These are phyloP conservation scores for Hydrangea macrophylla DNA, from an alignment of 148 eudicot species.

Conservation along the genomic window DNA sequence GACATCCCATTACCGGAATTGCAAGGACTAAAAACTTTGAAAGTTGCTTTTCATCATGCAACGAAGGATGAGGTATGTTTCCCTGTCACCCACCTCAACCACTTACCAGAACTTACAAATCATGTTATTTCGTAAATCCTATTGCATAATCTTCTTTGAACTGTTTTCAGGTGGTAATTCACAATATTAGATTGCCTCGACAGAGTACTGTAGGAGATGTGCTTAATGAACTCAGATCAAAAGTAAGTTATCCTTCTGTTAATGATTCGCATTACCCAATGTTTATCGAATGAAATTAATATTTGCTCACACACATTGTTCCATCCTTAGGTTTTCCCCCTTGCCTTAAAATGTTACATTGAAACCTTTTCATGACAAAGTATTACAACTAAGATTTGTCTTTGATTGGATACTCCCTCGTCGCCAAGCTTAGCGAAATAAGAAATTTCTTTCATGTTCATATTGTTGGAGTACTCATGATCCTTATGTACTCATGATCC, in stretches of 20 bases:
- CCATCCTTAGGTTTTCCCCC: not conserved
- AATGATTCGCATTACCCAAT: not conserved
- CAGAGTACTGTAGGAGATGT: slow-evolving; percentile 79
- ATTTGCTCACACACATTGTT: not conserved
- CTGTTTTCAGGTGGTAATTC: slow-evolving; percentile 56
- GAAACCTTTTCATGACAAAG: not conserved
- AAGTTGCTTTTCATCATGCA: slow-evolving; percentile 72
- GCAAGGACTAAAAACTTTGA: slow-evolving; percentile 68
- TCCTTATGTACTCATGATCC: not conserved
- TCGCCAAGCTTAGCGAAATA: no score
- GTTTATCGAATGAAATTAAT: not conserved
- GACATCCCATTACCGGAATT: slow-evolving; percentile 93
- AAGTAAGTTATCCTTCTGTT: slow-evolving; percentile 34
- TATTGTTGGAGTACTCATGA: not conserved
- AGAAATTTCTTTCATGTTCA: not conserved
- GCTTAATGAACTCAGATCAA: slow-evolving; percentile 63
- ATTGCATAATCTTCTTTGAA: slow-evolving; percentile 9
- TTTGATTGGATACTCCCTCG: not conserved
- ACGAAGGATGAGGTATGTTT: slow-evolving; percentile 69
- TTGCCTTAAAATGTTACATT: not conserved
- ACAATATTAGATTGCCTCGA: slow-evolving; percentile 68
- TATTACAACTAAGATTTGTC: not conserved
- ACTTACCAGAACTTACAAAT: not conserved
- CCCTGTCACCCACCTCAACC: not conserved
- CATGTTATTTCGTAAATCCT: not conserved